A percentile compares a stretch with the other conserved stretches of the same genome.
phyloP scores from a whole-genome alignment of 768 basidiomycete species.

The Chiua virens region DNA sequence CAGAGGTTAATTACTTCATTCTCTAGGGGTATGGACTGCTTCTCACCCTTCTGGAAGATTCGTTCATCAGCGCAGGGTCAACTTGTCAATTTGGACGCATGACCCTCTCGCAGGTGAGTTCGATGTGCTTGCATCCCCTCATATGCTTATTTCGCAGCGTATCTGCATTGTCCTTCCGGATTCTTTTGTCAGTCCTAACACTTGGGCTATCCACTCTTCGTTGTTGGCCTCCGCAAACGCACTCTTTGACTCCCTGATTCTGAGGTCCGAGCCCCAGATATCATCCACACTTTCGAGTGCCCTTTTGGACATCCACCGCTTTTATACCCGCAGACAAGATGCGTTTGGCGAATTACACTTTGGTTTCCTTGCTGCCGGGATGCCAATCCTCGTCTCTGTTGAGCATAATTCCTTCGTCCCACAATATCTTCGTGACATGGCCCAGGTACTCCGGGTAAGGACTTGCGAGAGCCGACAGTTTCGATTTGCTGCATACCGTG shows the following conservation, averaged over 20 bases:
- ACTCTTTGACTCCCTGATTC: slow-evolving; percentile 55
- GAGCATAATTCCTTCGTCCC: slow-evolving; percentile 61
- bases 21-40: background rate
- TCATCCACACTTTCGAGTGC: slow-evolving; percentile 38
- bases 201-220: slow-evolving; percentile 57
- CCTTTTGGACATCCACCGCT: slow-evolving; percentile 64
- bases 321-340: slow-evolving; percentile 66
- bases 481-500: slow-evolving; percentile 72
- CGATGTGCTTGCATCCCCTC: background rate
- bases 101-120: slow-evolving; percentile 59
- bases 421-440: slow-evolving; percentile 47
- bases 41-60: slow-evolving; percentile 44
- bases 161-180: slow-evolving; percentile 72
- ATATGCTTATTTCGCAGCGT: slow-evolving; percentile 42
- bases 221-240: slow-evolving; percentile 48
- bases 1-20: slow-evolving; percentile 51
- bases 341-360: slow-evolving; percentile 71
- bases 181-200: slow-evolving; percentile 68
- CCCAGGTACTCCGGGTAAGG: slow-evolving; percentile 51
- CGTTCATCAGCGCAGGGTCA: slow-evolving; percentile 53
- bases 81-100: slow-evolving; percentile 50
- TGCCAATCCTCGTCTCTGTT: slow-evolving; percentile 69
- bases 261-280: slow-evolving; percentile 48
- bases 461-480: slow-evolving; percentile 69
- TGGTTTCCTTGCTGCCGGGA: slow-evolving; percentile 54